Evolutionary conservation across 2,329 filamentous ascomycete species (phyloP).

Genomic region (Westerdykella ornata): DNA sequence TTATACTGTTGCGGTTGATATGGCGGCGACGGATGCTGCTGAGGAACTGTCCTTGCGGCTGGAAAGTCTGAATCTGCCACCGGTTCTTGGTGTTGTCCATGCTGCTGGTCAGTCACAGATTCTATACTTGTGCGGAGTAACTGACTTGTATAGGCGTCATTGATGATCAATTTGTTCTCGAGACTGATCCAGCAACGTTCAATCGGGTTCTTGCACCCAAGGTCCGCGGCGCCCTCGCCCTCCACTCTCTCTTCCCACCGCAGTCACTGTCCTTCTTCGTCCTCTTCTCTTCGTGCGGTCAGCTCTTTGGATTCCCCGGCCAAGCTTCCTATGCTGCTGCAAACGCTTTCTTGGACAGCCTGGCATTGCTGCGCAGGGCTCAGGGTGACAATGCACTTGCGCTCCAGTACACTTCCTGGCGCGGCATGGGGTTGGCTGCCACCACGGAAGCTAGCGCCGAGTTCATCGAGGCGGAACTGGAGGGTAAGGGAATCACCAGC

Average conservation of each 20-base stretch:
- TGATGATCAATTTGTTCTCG: constrained; percentile 27
- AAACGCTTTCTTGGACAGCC: constrained; percentile 20
- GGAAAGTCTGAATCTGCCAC: constrained; percentile 28
- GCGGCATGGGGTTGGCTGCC: constrained; percentile 24
- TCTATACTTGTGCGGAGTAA: neutral
- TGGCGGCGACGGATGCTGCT: constrained; percentile 14
- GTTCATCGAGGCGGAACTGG: constrained; percentile 36
- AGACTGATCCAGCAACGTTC: constrained; percentile 23
- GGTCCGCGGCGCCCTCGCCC: constrained; percentile 14
- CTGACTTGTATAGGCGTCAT: constrained; percentile 18
- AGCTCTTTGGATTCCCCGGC: constrained; percentile 7
- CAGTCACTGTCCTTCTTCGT: constrained; percentile 13
- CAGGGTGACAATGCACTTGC: constrained; percentile 37
- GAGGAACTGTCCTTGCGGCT: constrained; percentile 13
- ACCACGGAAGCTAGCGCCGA: constrained; percentile 18
- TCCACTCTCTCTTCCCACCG: constrained; percentile 16
- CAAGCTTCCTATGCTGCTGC: constrained; percentile 18
- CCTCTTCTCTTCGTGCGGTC: constrained; percentile 7
- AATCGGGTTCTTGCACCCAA: constrained; percentile 25
- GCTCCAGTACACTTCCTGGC: constrained; percentile 21
- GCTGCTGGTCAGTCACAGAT: constrained; percentile 24
- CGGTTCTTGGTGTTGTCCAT: constrained; percentile 35
- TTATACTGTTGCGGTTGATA: constrained; percentile 27
- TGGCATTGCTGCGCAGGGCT: constrained; percentile 12
- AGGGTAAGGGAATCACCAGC: constrained; percentile 37